Evolutionary conservation across 768 basidiomycete genomes (phyloP), one percentile per base, ranked within the genome.

Genomic region (Psilocybe subaeruginosa): DNA sequence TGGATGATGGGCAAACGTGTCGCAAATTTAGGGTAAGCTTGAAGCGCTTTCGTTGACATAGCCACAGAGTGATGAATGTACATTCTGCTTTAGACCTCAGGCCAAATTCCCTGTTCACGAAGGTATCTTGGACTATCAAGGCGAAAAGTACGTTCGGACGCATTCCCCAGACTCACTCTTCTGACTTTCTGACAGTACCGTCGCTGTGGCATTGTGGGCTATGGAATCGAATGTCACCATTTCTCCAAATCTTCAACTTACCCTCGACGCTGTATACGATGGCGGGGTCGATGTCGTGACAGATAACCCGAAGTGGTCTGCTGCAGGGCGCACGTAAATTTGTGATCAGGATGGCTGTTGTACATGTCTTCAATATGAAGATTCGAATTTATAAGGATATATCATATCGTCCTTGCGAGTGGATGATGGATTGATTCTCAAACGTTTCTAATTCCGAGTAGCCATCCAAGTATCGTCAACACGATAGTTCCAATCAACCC

Each of bases 1-100:
- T 95, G 93, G 93, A 89, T 90, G 85, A 91, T 91, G 85, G 93
- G 92, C 8, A 93, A 93, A 74, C 72, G 87, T 17, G 80, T 89
- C n/a, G 86, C 76, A 12, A 88, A 90, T 67, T 80, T 90, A 1
- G 89, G 89, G 90, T 85, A 62, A 60, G 81, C 56, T 54, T 39
- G 19, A 53, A 9, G 16, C 30, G 41, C 33, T 49, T 56, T 23
- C 7, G 14, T 46, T 8, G 12, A 19, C 27, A 43, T 9, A 4
- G 23, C 29, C 43, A 33, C 33, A 39, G n/a, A 53, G 47, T 17
- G 29, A 27, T 16, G n/a, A 54, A 23, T 14, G 17, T 23, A 47
- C 12, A 43, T 31, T 23, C 9, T 35, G 45, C 31, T 5, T 8
- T 45, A 91, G 90, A 14, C 92, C 92, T 17, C 92, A 94, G 71